Percentiles rank a stretch among this genome's conserved stretches.
Conservation (phyloP, 352 stramenopile species). For the Pythium aquatile region DNA sequence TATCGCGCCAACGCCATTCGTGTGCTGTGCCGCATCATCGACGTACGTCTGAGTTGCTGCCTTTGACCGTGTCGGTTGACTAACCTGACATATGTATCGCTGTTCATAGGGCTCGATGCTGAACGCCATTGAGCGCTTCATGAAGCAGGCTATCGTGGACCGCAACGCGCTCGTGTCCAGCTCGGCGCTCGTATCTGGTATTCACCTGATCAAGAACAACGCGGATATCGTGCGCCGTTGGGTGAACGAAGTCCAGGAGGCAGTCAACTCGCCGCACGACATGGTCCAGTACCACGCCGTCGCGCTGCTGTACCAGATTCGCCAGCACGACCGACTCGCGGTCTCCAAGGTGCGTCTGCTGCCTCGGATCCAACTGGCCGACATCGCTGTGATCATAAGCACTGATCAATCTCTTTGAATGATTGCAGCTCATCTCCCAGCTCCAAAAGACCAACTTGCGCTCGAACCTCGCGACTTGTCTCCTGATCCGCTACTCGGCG, state of each 20-base stretch:
- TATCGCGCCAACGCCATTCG: slow-evolving; percentile 99
- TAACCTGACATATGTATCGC: not conserved
- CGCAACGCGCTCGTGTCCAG: slow-evolving; percentile 96
- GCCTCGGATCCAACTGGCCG: not conserved
- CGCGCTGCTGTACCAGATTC: slow-evolving; percentile 98
- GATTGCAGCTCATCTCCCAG: slow-evolving; percentile 69
- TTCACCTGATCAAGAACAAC: slow-evolving; percentile 93
- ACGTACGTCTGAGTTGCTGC: slow-evolving; percentile 41
- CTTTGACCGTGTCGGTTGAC: not conserved
- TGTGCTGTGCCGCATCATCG: slow-evolving; percentile 95
- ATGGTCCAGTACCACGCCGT: slow-evolving; percentile 99
- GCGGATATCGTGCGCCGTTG: slow-evolving; percentile 92
- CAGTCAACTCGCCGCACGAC: slow-evolving; percentile 93
- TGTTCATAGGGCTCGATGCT: slow-evolving; percentile 80
- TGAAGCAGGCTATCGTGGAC: slow-evolving; percentile 99
- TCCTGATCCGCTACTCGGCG: slow-evolving; percentile 97
- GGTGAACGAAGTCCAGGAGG: slow-evolving; percentile 98
- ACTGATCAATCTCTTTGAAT: not conserved
- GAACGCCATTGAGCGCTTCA: slow-evolving; percentile 94
- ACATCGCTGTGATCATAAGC: not conserved
- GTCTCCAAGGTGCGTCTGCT: slow-evolving; percentile 89
- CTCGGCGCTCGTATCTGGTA: slow-evolving; percentile 95
- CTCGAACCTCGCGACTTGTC: slow-evolving; percentile 94
- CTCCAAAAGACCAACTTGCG: slow-evolving; percentile 93
- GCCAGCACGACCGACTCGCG: slow-evolving; percentile 96